phyloP scores from a whole-genome alignment of 441 rosid genomes.

The Hypseocharis bilobata region DNA sequence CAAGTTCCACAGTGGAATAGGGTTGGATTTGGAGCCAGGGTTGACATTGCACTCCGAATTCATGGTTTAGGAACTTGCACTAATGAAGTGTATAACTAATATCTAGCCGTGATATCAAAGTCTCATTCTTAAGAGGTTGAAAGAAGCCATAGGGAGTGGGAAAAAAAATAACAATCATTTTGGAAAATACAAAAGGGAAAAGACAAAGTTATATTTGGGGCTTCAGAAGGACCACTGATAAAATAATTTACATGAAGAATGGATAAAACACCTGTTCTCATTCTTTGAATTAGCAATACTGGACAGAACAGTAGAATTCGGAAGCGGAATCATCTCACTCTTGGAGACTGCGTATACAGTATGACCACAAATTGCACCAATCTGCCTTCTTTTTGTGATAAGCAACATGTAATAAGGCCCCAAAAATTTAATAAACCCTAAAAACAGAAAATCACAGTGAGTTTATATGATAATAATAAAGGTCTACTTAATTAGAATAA shows the following conservation, averaged over 20 bases:
- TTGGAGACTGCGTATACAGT: slow-evolving; percentile 48
- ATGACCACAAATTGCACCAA: slow-evolving; percentile 62
- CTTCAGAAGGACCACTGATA: slow-evolving; percentile 36
- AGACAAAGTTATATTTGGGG: too few species aligned
- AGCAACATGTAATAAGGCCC: slow-evolving; percentile 68
- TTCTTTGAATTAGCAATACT: slow-evolving; percentile 55
- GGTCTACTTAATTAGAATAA: not conserved
- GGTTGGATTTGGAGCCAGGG: too few species aligned
- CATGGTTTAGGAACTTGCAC: too few species aligned
- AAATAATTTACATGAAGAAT: slow-evolving; percentile 52
- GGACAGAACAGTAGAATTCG: slow-evolving; percentile 43
- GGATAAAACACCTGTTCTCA: slow-evolving; percentile 73
- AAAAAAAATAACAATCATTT: too few species aligned
- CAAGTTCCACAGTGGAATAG: too few species aligned
- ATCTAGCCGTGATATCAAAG: too few species aligned
- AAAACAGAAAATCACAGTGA: slow-evolving; percentile 13
- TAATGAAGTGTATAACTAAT: too few species aligned
- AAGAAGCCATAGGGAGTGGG: too few species aligned
- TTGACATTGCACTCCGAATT: too few species aligned
- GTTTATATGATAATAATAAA: not conserved
- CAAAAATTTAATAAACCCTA: slow-evolving; percentile 64
- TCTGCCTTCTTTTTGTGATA: slow-evolving; percentile 56
- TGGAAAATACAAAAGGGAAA: slow-evolving; percentile 4
- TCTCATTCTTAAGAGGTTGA: too few species aligned
- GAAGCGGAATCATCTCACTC: slow-evolving; percentile 48